These are phyloP conservation scores for Solanum chmielewskii DNA, from an alignment of 257 asterid genomes.

Conservation along the genomic window DNA sequence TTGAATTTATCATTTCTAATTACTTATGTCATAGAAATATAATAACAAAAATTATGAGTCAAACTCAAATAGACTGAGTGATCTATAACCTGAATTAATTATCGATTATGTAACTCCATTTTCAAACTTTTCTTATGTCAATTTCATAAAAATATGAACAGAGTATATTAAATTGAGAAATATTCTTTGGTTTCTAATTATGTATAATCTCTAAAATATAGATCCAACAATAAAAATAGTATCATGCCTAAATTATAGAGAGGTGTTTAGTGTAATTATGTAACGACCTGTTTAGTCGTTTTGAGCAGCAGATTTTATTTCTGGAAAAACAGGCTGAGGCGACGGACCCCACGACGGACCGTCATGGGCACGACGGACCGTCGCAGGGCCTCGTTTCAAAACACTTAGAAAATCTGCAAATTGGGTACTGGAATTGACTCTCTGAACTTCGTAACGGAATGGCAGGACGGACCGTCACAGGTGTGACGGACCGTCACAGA, in stretches of 20 bases:
- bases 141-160: background rate
- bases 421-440: no score
- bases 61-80: background rate
- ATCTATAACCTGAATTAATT: background rate
- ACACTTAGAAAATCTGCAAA: no score
- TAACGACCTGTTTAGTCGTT: no score
- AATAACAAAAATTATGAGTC: background rate
- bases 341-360: no score
- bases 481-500: no score
- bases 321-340: no score
- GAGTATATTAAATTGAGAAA: background rate
- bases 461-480: no score
- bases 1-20: background rate
- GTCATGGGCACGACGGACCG: no score
- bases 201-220: background rate
- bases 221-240: background rate
- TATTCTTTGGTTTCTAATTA: background rate
- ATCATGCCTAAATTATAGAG: background rate
- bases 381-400: no score
- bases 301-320: no score
- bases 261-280: background rate
- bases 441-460: no score
- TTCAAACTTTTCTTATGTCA: background rate
- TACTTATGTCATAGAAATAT: background rate
- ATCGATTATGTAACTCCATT: background rate